These are phyloP conservation scores for Gonapodya sp. DNA, from an alignment of 192 early-diverging fungal genomes.

Conservation along the genomic window DNA sequence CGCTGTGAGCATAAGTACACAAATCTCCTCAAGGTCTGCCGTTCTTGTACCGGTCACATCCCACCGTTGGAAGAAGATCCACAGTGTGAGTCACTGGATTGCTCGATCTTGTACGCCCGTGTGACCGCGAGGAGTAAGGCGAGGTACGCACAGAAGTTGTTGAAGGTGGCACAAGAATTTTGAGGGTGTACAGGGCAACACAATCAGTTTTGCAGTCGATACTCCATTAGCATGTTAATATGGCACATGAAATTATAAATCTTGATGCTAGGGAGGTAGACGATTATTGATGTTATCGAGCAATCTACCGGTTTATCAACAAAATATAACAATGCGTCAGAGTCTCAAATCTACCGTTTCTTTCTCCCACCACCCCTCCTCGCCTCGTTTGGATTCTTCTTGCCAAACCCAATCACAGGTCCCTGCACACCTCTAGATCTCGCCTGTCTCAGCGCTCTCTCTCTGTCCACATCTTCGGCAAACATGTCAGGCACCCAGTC, in stretches of 20 bases:
- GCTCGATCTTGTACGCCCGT: background rate
- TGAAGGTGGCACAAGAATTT: background rate
- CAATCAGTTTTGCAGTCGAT: no score
- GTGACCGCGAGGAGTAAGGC: background rate
- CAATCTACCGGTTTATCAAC: no score
- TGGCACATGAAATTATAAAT: no score
- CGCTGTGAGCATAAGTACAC: background rate
- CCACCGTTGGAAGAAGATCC: background rate
- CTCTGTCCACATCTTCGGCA: background rate
- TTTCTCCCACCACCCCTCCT: slow-evolving; percentile 8
- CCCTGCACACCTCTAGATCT: slow-evolving; percentile 14
- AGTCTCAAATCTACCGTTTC: no score
- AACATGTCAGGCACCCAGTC: slow-evolving; percentile 43
- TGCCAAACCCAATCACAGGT: slow-evolving; percentile 30
- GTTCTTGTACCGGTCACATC: background rate
- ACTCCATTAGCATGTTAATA: no score
- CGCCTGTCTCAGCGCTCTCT: background rate
- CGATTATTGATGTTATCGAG: no score
- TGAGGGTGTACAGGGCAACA: no score
- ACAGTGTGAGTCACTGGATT: background rate
- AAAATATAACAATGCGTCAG: no score
- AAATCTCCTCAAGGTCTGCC: background rate
- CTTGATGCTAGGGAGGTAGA: no score
- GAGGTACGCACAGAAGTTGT: background rate
- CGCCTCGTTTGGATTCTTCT: slow-evolving; percentile 33